Percentiles rank a stretch among this genome's conserved stretches.
phyloP scores from a whole-genome alignment of 2,329 filamentous ascomycete genomes.

The Penicillium sp. region DNA sequence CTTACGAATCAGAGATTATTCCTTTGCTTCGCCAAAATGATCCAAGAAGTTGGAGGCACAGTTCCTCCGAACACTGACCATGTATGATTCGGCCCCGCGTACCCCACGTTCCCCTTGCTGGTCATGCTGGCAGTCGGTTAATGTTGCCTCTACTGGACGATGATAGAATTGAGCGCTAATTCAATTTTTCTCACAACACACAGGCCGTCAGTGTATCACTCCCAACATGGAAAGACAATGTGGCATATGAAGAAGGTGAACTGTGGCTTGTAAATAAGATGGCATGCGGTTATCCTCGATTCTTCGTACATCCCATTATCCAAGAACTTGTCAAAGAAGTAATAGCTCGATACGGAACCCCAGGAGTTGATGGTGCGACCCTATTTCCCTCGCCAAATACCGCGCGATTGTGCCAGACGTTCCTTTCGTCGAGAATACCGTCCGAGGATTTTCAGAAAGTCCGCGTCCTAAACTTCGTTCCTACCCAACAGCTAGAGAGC shows the following conservation, averaged over 20 bases:
- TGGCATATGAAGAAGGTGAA: slow-evolving; percentile 93
- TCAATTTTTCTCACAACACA: slow-evolving; percentile 16
- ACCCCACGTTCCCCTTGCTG: slow-evolving; percentile 23
- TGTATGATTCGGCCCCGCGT: slow-evolving; percentile 57
- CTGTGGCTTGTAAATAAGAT: slow-evolving; percentile 83
- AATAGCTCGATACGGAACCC: slow-evolving; percentile 59
- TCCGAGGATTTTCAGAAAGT: slow-evolving; percentile 53
- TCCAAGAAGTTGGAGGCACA: slow-evolving; percentile 64
- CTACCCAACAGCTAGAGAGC: slow-evolving; percentile 68
- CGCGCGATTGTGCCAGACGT: slow-evolving; percentile 75
- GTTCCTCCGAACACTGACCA: slow-evolving; percentile 80
- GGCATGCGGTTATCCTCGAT: slow-evolving; percentile 91
- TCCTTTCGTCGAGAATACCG: slow-evolving; percentile 60
- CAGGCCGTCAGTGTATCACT: slow-evolving; percentile 96
- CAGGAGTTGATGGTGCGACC: slow-evolving; percentile 70
- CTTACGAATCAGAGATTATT: background rate
- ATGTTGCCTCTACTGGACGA: background rate
- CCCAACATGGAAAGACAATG: slow-evolving; percentile 87
- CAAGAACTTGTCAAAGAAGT: slow-evolving; percentile 73
- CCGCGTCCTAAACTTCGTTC: slow-evolving; percentile 58
- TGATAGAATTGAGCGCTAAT: background rate
- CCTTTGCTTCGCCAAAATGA: slow-evolving; percentile 33
- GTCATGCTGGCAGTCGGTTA: background rate
- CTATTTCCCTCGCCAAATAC: slow-evolving; percentile 76
- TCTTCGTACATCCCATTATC: slow-evolving; percentile 89